phyloP scores from a whole-genome alignment of 805 yeast species.

The Lachancea mirantina region DNA sequence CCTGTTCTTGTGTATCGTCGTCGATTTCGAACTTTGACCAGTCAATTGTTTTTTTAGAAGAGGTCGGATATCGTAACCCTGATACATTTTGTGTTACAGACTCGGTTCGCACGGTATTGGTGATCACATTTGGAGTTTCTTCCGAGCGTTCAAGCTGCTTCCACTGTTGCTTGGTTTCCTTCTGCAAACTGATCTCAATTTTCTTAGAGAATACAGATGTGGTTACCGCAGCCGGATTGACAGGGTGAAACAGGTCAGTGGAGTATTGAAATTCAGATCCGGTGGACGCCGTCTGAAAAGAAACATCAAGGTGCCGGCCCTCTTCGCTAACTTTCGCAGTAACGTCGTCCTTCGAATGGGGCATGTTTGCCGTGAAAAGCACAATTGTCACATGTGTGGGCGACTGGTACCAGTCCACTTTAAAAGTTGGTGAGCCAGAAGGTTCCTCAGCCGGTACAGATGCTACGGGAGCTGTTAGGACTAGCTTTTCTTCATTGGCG shows the following conservation, averaged over 20 bases:
- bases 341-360: conserved; percentile 33
- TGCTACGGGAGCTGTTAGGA: neutral
- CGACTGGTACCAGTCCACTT: conserved; percentile 73
- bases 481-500: neutral
- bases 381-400: conserved; percentile 51
- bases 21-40: conserved; percentile 58
- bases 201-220: conserved; percentile 61
- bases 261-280: conserved; percentile 52
- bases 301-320: conserved; percentile 30
- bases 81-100: neutral
- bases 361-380: conserved; percentile 61
- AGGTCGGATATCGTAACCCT: conserved; percentile 46
- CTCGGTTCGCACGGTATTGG: neutral
- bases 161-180: conserved; percentile 46
- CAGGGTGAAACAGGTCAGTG: conserved; percentile 45
- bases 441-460: neutral
- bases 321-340: conserved; percentile 37
- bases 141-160: conserved; percentile 32
- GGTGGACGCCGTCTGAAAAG: conserved; percentile 17
- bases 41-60: conserved; percentile 55
- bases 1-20: conserved; percentile 40
- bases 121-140: neutral
- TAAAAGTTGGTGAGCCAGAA: conserved; percentile 19
- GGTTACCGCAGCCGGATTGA: conserved; percentile 40
- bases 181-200: conserved; percentile 58